Evolutionary conservation across 2,329 filamentous ascomycete species (phyloP).

Genomic region (Aspergillus pseudoviridinutans): DNA sequence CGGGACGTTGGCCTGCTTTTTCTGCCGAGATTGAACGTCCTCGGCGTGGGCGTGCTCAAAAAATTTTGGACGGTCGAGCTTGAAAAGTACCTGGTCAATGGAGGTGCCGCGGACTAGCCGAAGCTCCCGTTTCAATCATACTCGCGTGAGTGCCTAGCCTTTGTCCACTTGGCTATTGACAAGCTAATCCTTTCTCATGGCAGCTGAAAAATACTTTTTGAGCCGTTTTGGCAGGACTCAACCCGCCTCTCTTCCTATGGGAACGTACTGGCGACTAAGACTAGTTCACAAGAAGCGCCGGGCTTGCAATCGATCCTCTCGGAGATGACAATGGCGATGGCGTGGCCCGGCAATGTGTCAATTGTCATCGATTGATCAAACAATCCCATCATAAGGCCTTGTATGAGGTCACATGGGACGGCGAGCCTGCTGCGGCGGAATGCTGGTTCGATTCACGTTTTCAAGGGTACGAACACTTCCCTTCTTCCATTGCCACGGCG

Average conservation of each 20-base stretch:
- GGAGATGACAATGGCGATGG: background rate
- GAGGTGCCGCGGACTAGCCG: background rate
- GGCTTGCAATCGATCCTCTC: background rate
- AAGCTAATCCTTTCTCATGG: too few species aligned
- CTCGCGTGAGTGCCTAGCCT: too few species aligned
- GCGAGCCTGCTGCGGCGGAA: background rate
- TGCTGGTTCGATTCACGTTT: too few species aligned
- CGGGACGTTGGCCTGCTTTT: background rate
- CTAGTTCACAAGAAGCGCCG: too few species aligned
- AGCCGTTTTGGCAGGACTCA: background rate
- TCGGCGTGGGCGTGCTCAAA: background rate
- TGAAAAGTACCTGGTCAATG: background rate
- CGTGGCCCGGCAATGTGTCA: background rate
- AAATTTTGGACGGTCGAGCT: background rate
- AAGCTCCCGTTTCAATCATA: background rate
- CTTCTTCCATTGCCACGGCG: too few species aligned
- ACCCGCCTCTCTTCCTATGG: background rate
- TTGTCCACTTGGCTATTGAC: too few species aligned
- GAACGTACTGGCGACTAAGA: too few species aligned
- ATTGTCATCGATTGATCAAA: background rate
- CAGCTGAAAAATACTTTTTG: background rate
- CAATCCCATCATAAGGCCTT: background rate
- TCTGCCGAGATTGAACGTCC: background rate
- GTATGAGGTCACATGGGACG: slow-evolving; percentile 1
- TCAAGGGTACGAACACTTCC: too few species aligned